Evolutionary conservation across 169 alveolate genomes (phyloP), one percentile per base, ranked within the genome.

Genomic region (Neospora caninum): DNA sequence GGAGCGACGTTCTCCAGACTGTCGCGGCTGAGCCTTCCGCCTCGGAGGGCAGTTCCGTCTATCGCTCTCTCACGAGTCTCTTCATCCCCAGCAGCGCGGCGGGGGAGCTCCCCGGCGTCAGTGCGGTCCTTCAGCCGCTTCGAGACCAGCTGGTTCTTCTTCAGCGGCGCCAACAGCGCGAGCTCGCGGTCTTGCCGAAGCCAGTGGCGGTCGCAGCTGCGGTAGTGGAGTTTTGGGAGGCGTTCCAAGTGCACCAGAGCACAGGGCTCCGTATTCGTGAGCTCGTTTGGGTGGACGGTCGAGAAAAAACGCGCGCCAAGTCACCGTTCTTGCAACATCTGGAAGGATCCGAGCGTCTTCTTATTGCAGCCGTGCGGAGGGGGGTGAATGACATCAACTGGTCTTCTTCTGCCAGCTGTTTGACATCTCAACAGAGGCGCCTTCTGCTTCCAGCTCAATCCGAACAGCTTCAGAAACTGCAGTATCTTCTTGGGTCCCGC

Each of bases 381-480:
- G 67, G 67, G 31, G 34, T 42, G 13, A 49, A 13, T 18, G 89
- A 82, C 41, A 7, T 82, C 36, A 82, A 82, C 64, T 38, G 64
- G 67, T 67, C 69, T 7, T 16, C 43, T 4, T 25, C 89, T 9
- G 53, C 67, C 25, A 25, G 41, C 29, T 82, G 89, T 41, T 45
- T 91, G n/a, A 54, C 94, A 1, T 39, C n/a, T 73, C 78, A 78
- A 73, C 94, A 91, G 89, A 78, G 43, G 94, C 88, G 69, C 54
- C 82, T 29, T 45, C 84, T 88, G 92, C 42, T 36, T 34, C 38
- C 73, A 29, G n/a, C 16, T 20, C 86, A 88, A 54, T 9, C 67
- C 73, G 80, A 45, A 80, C 22, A 13, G 82, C 89, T 91, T 70
- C 69, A 91, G 94, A 67, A 82, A 64, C 88, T 67, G 88, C 94